Evolutionary conservation across 2,329 filamentous ascomycete species (phyloP).

Genomic region (Sporothrix pallida): DNA sequence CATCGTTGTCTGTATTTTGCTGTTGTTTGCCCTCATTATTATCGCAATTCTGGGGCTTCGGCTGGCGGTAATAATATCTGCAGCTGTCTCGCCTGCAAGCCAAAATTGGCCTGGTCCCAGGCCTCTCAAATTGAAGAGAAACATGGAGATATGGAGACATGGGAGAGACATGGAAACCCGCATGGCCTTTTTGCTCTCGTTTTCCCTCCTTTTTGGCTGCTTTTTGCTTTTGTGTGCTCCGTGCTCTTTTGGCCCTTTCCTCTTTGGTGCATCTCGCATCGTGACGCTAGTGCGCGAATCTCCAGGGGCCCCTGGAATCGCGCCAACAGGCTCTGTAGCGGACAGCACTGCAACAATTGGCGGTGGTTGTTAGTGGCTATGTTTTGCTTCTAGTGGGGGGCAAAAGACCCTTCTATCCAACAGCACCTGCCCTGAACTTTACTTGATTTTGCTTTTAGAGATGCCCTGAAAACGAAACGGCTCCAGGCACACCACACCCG

Average conservation of each 20-base stretch:
- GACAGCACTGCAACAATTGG: not conserved
- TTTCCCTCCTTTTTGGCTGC: not conserved
- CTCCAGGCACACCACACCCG: constrained; percentile 8
- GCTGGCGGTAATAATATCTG: constrained; percentile 6
- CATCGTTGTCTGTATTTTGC: too few species aligned
- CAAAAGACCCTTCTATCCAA: not conserved
- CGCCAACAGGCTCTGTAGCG: not conserved
- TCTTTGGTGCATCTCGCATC: constrained; percentile 25
- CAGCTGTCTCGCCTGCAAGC: constrained; percentile 26
- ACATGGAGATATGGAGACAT: not conserved
- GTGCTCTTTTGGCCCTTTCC: constrained; percentile 14
- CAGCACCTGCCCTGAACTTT: not conserved
- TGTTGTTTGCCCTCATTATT: not conserved
- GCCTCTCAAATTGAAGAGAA: constrained; percentile 13
- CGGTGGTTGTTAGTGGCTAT: too few species aligned
- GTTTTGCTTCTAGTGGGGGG: not conserved
- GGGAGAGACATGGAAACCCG: not conserved
- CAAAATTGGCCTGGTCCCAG: not conserved
- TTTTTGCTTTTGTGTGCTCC: not conserved
- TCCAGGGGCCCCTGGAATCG: constrained; percentile 16
- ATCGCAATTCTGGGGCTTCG: too few species aligned
- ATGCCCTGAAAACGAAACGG: not conserved
- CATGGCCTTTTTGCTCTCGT: not conserved
- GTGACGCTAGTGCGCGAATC: constrained; percentile 12
- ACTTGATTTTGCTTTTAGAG: not conserved